Conservation (phyloP, 108 stramenopile genomes). For the Nitzschia putrida region DNA sequence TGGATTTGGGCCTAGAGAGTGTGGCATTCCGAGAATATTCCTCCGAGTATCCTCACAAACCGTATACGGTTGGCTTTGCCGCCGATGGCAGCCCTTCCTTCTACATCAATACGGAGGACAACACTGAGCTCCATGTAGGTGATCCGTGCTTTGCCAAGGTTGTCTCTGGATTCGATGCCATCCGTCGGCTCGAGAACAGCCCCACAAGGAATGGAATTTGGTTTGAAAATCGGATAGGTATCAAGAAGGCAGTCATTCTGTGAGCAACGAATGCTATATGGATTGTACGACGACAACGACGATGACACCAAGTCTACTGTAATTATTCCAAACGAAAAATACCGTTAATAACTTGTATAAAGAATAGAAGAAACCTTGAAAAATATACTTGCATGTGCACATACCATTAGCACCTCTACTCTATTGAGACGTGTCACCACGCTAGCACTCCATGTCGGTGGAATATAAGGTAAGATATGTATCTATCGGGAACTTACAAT, state of each 20-base stretch:
- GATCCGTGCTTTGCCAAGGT: conserved; percentile 78
- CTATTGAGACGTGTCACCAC: too few relatives aligned
- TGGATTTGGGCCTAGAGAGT: conserved; percentile 47
- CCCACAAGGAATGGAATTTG: conserved; percentile 51
- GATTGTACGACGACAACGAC: too few relatives aligned
- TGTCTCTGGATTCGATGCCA: conserved; percentile 61
- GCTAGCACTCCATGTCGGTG: too few relatives aligned
- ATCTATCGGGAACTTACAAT: too few relatives aligned
- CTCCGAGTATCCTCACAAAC: conserved; percentile 63
- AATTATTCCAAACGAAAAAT: too few relatives aligned
- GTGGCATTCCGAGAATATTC: conserved; percentile 80
- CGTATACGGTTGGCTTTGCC: conserved; percentile 80
- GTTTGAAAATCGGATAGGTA: conserved; percentile 49
- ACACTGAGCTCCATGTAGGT: conserved; percentile 70
- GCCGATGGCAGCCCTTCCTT: conserved; percentile 74
- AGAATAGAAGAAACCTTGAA: too few relatives aligned
- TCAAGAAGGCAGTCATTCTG: conserved; percentile 38
- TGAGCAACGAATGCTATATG: neutral
- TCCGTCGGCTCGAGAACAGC: conserved; percentile 46
- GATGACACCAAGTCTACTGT: too few relatives aligned
- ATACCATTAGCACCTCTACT: too few relatives aligned
- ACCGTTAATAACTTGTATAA: too few relatives aligned
- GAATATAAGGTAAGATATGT: too few relatives aligned
- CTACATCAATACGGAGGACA: conserved; percentile 88
- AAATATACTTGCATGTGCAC: too few relatives aligned